Conservation (phyloP, 129 eudicot species). For the Centaurea solstitialis region DNA sequence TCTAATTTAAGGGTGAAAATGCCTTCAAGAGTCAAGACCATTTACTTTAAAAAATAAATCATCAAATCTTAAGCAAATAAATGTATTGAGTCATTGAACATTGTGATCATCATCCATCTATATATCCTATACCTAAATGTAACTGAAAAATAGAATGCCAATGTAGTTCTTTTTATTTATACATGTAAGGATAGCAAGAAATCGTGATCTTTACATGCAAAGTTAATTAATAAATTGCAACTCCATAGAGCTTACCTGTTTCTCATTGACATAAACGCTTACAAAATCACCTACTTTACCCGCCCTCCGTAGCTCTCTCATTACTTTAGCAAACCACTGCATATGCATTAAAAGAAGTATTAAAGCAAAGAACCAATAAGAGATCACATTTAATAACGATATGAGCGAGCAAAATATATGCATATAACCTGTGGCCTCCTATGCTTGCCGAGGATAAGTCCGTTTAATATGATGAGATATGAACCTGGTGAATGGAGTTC, state of each 20-base stretch:
- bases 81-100: neutral
- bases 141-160: neutral
- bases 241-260: conserved; percentile 61
- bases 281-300: conserved; percentile 94
- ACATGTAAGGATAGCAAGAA: neutral
- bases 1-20: neutral
- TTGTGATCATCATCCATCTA: neutral
- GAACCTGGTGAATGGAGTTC: conserved; percentile 86
- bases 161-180: neutral
- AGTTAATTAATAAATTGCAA: neutral
- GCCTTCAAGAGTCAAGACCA: neutral
- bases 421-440: conserved; percentile 66
- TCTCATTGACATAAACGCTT: conserved; percentile 85
- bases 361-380: conserved; percentile 1
- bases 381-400: neutral
- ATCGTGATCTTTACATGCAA: neutral
- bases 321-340: conserved; percentile 63
- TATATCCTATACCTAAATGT: neutral
- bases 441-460: conserved; percentile 94
- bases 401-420: neutral
- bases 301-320: conserved; percentile 91
- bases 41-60: neutral
- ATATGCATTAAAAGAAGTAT: conserved; percentile 2
- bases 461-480: conserved; percentile 75
- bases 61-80: no score